phyloP scores from a whole-genome alignment of 2,329 filamentous ascomycete genomes.

The Aureobasidium sp. region DNA sequence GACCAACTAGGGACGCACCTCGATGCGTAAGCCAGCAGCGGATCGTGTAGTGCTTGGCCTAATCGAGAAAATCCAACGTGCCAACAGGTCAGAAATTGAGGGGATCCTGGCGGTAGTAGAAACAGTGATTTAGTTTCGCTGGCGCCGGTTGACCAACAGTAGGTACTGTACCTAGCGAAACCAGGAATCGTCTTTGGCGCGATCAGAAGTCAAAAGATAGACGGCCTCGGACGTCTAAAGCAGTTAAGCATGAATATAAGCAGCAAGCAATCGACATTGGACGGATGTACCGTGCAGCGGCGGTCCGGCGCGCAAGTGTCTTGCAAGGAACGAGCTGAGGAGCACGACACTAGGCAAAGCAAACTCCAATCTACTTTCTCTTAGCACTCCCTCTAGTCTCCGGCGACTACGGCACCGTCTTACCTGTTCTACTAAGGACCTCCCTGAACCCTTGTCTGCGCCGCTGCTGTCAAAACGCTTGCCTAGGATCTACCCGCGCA shows the following conservation, averaged over 20 bases:
- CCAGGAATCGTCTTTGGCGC: slow-evolving; percentile 1
- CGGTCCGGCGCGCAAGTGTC: slow-evolving; percentile 8
- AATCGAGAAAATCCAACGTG: not conserved
- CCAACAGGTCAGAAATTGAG: not conserved
- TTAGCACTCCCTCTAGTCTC: slow-evolving; percentile 6
- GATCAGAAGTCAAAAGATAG: slow-evolving; percentile 1
- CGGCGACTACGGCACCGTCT: slow-evolving; percentile 4
- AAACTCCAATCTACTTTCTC: slow-evolving; percentile 9
- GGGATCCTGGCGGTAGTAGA: not conserved
- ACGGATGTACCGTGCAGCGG: slow-evolving; percentile 4
- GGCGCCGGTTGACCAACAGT: slow-evolving; percentile 4
- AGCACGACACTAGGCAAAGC: slow-evolving; percentile 7
- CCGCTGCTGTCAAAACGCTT: not conserved
- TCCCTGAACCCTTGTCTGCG: slow-evolving; percentile 1
- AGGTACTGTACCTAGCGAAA: not conserved
- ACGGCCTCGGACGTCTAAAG: not conserved
- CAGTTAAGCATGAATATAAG: slow-evolving; percentile 10
- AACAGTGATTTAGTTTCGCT: not conserved
- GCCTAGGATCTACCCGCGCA: not conserved
- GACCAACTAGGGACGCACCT: not conserved
- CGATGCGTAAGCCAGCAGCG: slow-evolving; percentile 4
- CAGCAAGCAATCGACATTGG: not conserved
- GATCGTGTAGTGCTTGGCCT: not conserved
- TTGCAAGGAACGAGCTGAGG: slow-evolving; percentile 6
- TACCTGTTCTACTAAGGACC: not conserved